Conservation (phyloP, 1,284 basidiomycete species). For the Puccinia polysora region DNA sequence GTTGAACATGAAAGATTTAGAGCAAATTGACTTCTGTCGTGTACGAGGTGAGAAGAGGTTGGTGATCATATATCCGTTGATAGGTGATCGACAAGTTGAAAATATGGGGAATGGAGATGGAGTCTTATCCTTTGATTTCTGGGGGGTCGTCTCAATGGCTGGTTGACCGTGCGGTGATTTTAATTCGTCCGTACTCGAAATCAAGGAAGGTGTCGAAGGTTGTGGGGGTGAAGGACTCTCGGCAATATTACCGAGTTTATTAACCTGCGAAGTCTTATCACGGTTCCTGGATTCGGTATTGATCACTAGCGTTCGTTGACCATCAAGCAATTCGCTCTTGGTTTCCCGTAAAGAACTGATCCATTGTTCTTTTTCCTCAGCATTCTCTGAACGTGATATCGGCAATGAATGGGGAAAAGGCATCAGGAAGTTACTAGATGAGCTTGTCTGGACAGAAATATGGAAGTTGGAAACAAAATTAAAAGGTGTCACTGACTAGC, state of each 20-base stretch:
- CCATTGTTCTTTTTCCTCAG: conserved; percentile 67
- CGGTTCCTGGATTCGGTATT: conserved; percentile 65
- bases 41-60: conserved; percentile 12
- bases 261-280: conserved; percentile 68
- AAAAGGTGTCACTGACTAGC: conserved; percentile 64
- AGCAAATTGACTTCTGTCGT: background rate
- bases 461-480: conserved; percentile 7
- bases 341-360: conserved; percentile 65
- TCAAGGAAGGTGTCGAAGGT: conserved; percentile 51
- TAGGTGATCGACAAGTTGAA: conserved; percentile 14
- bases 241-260: conserved; percentile 58
- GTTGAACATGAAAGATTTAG: conserved; percentile 14
- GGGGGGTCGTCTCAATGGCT: conserved; percentile 26
- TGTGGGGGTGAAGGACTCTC: conserved; percentile 47
- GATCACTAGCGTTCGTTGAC: conserved; percentile 49
- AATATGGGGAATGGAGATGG: background rate
- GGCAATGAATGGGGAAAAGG: conserved; percentile 4
- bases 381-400: conserved; percentile 55
- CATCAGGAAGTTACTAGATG: too few relatives aligned
- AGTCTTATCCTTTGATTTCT: conserved; percentile 3
- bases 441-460: too few relatives aligned
- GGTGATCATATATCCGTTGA: background rate
- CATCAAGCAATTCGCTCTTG: conserved; percentile 63
- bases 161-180: conserved; percentile 3
- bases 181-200: conserved; percentile 7